Evolutionary conservation across 352 stramenopile genomes (phyloP), one percentile per base, ranked within the genome.

Genomic region (Albugo laibachii): DNA sequence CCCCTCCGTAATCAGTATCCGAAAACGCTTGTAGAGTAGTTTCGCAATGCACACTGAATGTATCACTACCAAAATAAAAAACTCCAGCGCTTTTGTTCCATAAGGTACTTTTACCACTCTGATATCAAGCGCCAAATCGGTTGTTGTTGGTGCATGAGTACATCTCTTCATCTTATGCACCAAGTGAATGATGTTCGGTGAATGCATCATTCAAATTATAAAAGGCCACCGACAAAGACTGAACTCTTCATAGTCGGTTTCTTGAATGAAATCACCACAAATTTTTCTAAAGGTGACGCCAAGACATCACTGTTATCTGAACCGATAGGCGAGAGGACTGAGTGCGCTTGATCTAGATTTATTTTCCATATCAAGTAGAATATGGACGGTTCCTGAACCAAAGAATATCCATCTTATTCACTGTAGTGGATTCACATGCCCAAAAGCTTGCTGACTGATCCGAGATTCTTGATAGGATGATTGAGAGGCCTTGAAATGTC

Each of bases 191-290:
- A 61, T 63, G 45, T 63, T 48, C 0, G 62, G 56, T 55, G n/a
- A 0, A 51, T 67, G 45, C 53, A 67, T 0, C 58, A n/a, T 1
- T 55, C 16, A 0, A 66, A 19, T 56, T 58, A 67, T 13, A 65
- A n/a, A 14, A 66, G 47, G 21, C 50, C 64, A 0, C 57, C 59
- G 66, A 50, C 2, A 75, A n/a, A 0, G 59, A 65, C 55, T 61
- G 57, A n/a, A 71, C n/a, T 56, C 36, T 45, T 42, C 2, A 59
- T 15, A 0, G 48, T 63, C 2, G 53, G 52, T 1, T 15, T 10
- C 42, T 57, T 48, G 12, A 48, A 20, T 8, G 52, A 54, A 2
- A 43, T 35, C 0, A 12, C 42, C 11, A 46, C 49, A 18, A 63
- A 42, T n/a, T 53, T 13, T 1, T 53, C 40, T 35, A 20, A 13